These are phyloP conservation scores for Aspergillus leporis DNA, from an alignment of 495 filamentous ascomycete genomes.

Conservation along the genomic window DNA sequence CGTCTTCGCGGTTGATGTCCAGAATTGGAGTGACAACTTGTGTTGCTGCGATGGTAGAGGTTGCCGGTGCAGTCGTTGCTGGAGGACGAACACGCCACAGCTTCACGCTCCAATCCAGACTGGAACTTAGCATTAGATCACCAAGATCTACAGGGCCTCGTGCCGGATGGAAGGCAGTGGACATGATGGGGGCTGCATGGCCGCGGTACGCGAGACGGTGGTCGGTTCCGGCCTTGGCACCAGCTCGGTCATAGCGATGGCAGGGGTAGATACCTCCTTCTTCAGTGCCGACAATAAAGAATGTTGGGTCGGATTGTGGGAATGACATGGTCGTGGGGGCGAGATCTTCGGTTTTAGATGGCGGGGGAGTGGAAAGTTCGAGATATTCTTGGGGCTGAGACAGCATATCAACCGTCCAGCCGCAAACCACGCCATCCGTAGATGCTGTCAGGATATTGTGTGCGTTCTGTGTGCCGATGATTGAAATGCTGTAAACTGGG, in stretches of 20 bases:
- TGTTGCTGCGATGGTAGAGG: slow-evolving; percentile 38
- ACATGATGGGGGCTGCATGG: slow-evolving; percentile 94
- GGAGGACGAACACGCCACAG: slow-evolving; percentile 87
- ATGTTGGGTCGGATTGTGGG: slow-evolving; percentile 91
- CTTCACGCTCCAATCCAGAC: slow-evolving; percentile 94
- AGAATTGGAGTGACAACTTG: slow-evolving; percentile 68
- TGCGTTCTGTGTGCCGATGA: slow-evolving; percentile 96
- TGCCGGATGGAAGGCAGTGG: slow-evolving; percentile 89
- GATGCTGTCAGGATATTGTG: slow-evolving; percentile 96
- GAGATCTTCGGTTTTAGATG: slow-evolving; percentile 89
- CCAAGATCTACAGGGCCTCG: slow-evolving; percentile 92
- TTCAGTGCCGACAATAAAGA: slow-evolving; percentile 95
- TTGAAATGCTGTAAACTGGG: slow-evolving; percentile 91
- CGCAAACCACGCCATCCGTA: slow-evolving; percentile 94
- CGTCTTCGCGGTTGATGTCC: slow-evolving; percentile 88
- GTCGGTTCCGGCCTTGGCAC: slow-evolving; percentile 94
- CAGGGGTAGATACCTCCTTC: slow-evolving; percentile 95
- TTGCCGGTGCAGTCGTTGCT: slow-evolving; percentile 49
- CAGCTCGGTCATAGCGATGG: slow-evolving; percentile 94
- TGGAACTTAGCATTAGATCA: slow-evolving; percentile 83
- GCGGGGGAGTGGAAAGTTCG: slow-evolving; percentile 79
- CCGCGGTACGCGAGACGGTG: slow-evolving; percentile 78
- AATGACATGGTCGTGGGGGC: slow-evolving; percentile 97
- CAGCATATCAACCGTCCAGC: slow-evolving; percentile 97
- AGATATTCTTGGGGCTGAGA: slow-evolving; percentile 91